Conservation (phyloP, 257 asterid genomes). For the Anisodus tanguticus region DNA sequence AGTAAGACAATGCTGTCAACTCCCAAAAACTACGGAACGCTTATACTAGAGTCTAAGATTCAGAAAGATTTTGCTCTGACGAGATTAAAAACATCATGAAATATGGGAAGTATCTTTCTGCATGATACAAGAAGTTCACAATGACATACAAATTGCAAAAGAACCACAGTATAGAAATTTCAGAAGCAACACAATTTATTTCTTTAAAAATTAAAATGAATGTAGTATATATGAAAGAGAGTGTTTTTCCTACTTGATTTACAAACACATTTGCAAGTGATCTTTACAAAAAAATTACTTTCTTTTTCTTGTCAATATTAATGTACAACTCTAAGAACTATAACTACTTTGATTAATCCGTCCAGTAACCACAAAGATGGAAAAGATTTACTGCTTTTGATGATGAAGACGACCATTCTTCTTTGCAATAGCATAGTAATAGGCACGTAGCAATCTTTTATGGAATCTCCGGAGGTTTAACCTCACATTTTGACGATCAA, state of each 20-base stretch:
- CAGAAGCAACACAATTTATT: neutral
- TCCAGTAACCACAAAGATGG: neutral
- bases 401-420: neutral
- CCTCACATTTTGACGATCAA: slow-evolving; percentile 60
- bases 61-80: too few species aligned
- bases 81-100: too few species aligned
- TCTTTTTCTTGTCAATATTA: neutral
- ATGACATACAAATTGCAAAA: neutral
- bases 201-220: neutral
- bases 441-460: slow-evolving; percentile 38
- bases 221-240: neutral
- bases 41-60: too few species aligned
- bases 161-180: neutral
- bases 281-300: neutral
- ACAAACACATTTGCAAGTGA: neutral
- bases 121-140: neutral
- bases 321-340: slow-evolving; percentile 27
- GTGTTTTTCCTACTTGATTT: slow-evolving; percentile 19
- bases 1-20: too few species aligned
- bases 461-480: slow-evolving; percentile 53
- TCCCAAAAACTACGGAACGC: too few species aligned
- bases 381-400: slow-evolving; percentile 6
- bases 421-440: slow-evolving; percentile 25
- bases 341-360: neutral
- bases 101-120: too few species aligned